phyloP scores from a whole-genome alignment of 2,329 filamentous ascomycete species.

The Venturia effusa region DNA sequence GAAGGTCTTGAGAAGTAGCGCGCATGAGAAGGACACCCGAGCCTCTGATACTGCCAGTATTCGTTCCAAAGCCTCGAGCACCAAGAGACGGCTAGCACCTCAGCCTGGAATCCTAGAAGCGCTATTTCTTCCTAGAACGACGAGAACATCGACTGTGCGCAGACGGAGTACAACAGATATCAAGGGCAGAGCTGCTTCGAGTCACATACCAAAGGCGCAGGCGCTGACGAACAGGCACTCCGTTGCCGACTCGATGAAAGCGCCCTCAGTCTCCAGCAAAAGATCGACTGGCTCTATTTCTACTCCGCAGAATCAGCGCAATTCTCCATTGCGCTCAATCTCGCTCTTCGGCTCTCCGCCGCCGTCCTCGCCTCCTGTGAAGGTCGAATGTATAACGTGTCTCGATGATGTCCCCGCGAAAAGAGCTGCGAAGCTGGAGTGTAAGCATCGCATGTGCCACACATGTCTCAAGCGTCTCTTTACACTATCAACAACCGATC shows the following conservation, averaged over 20 bases:
- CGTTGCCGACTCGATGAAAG: background rate
- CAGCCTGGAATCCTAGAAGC: slow-evolving; percentile 5
- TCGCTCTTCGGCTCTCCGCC: slow-evolving; percentile 7
- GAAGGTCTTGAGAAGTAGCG: background rate
- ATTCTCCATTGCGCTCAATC: background rate
- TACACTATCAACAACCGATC: slow-evolving; percentile 63
- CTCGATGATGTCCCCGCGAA: slow-evolving; percentile 53
- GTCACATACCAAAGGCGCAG: background rate
- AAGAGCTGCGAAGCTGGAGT: slow-evolving; percentile 57
- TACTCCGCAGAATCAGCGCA: background rate
- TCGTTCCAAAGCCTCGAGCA: background rate
- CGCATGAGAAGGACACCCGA: background rate
- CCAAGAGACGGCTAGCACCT: background rate
- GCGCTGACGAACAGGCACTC: background rate
- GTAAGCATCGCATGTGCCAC: slow-evolving; percentile 73
- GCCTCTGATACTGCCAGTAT: background rate
- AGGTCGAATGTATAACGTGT: slow-evolving; percentile 63
- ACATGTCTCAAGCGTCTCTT: slow-evolving; percentile 65
- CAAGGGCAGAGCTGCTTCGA: background rate
- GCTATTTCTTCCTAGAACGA: slow-evolving; percentile 2
- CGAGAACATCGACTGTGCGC: background rate
- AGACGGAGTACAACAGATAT: background rate
- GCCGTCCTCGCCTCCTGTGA: slow-evolving; percentile 22
- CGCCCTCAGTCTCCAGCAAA: background rate
- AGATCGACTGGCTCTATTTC: background rate